Evolutionary conservation across 1,284 basidiomycete genomes (phyloP).

Genomic region (Malassezia vespertilionis): DNA sequence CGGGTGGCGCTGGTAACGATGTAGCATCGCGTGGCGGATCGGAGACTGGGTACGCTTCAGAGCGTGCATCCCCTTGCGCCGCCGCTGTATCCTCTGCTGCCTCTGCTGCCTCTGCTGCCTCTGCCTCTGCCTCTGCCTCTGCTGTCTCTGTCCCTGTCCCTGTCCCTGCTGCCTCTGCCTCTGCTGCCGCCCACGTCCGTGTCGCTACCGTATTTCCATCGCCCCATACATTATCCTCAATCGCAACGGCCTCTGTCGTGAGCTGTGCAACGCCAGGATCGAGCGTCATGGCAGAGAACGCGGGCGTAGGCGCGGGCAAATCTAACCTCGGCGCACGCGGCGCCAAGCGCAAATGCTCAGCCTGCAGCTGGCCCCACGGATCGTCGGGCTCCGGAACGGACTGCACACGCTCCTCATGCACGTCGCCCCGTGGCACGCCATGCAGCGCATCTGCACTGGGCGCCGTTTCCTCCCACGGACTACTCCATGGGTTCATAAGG

Average conservation of each 20-base stretch:
- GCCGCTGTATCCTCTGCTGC: not conserved
- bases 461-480: no score
- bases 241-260: conserved; percentile 5
- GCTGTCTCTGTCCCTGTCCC: no score
- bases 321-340: not conserved
- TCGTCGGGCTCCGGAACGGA: not conserved
- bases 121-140: not conserved
- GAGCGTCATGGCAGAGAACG: no score
- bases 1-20: no score
- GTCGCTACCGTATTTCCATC: conserved; percentile 9
- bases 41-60: not conserved
- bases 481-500: conserved; percentile 18
- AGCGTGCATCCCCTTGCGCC: not conserved
- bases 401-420: not conserved
- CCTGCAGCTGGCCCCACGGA: not conserved
- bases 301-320: no score
- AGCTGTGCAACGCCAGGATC: conserved; percentile 5
- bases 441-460: no score
- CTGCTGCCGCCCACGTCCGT: not conserved
- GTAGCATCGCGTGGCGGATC: no score
- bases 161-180: not conserved
- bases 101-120: not conserved
- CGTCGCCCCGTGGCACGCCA: not conserved
- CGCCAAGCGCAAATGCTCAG: not conserved
- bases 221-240: conserved; percentile 16